phyloP scores from a whole-genome alignment of 768 basidiomycete species.

The Symmetrospora coprosmae region DNA sequence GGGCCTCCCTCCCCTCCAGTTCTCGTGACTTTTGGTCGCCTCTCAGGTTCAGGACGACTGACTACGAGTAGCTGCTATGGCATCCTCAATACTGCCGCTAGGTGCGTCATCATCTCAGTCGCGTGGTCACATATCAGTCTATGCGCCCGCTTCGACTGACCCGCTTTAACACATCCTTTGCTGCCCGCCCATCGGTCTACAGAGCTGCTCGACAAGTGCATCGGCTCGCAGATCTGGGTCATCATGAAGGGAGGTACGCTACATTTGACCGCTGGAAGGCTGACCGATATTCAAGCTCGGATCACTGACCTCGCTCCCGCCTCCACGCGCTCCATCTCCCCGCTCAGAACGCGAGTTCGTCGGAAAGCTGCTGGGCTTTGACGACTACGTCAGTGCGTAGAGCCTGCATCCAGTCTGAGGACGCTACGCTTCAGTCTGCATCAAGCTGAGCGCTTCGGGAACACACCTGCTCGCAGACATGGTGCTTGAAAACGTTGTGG shows the following conservation, averaged over 20 bases:
- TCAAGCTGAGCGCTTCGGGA: too few relatives aligned
- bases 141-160: background rate
- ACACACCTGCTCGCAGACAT: too few relatives aligned
- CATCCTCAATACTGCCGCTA: constrained; percentile 10
- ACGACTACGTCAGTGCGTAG: constrained; percentile 96
- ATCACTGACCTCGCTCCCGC: too few relatives aligned
- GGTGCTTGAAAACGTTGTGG: constrained; percentile 90
- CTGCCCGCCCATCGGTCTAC: background rate
- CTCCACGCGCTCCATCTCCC: background rate
- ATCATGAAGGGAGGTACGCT: constrained; percentile 58
- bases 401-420: background rate
- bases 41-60: too few relatives aligned
- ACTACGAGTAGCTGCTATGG: too few relatives aligned
- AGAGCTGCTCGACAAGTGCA: constrained; percentile 96
- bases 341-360: constrained; percentile 80
- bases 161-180: background rate
- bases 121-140: too few relatives aligned
- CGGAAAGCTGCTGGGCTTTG: constrained; percentile 85
- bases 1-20: too few relatives aligned
- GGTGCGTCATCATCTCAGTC: constrained; percentile 1
- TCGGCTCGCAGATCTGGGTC: constrained; percentile 93
- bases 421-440: too few relatives aligned
- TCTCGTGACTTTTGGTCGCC: too few relatives aligned
- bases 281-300: background rate
- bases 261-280: background rate